Evolutionary conservation across 192 early-diverging fungal species (phyloP).

Genomic region (Coemansia umbellata): DNA sequence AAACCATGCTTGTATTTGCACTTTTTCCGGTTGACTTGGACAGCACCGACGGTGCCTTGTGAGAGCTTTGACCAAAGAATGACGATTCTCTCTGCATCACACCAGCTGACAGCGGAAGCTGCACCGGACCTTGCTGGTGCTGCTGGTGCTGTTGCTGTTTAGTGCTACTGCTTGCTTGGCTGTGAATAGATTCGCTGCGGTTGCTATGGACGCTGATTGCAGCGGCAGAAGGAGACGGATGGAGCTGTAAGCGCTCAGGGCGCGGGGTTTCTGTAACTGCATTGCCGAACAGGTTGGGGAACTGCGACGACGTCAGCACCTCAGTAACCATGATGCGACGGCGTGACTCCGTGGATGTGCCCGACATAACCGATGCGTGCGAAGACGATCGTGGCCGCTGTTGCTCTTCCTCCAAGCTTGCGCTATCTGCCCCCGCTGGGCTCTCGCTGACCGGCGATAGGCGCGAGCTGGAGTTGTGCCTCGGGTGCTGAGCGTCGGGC

Average conservation of each 20-base stretch:
- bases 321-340: conserved; percentile 47
- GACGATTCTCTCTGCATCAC: conserved; percentile 1
- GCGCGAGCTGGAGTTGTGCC: conserved; percentile 6
- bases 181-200: conserved; percentile 32
- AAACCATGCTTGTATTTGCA: conserved; percentile 6
- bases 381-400: conserved; percentile 42
- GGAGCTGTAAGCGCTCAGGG: neutral
- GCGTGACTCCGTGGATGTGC: conserved; percentile 39
- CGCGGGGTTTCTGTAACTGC: conserved; percentile 8
- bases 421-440: neutral
- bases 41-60: conserved; percentile 11
- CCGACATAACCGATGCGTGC: conserved; percentile 34
- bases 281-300: conserved; percentile 36
- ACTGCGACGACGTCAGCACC: conserved; percentile 36
- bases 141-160: conserved; percentile 1
- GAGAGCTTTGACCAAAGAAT: conserved; percentile 6
- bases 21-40: conserved; percentile 13
- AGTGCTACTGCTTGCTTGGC: conserved; percentile 19
- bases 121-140: neutral
- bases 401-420: conserved; percentile 1
- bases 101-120: neutral
- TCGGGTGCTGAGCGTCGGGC: neutral
- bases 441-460: conserved; percentile 42
- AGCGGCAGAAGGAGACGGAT: conserved; percentile 7
- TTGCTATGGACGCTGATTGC: conserved; percentile 19